These are phyloP conservation scores for Penicillium egyptiacum DNA, from an alignment of 495 filamentous ascomycete species.

Conservation along the genomic window DNA sequence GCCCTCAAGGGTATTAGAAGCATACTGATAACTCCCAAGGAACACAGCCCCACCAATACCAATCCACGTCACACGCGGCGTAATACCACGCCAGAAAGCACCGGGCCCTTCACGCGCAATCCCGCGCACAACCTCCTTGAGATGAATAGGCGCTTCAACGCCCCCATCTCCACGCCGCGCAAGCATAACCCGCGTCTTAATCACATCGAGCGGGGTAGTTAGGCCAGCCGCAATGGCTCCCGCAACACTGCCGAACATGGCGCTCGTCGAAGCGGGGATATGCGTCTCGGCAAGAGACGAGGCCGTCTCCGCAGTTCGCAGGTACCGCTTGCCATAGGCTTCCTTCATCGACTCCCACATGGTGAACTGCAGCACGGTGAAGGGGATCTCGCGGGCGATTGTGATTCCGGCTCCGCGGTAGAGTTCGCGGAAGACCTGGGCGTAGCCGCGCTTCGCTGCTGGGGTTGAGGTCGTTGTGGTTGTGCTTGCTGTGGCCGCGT, in stretches of 20 bases:
- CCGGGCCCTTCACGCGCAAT: conserved; percentile 71
- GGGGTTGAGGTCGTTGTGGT: conserved; percentile 10
- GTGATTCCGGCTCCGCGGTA: conserved; percentile 91
- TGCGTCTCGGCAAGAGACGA: conserved; percentile 19
- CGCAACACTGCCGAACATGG: conserved; percentile 77
- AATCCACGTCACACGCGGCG: conserved; percentile 90
- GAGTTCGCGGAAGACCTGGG: conserved; percentile 72
- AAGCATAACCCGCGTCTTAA: conserved; percentile 97
- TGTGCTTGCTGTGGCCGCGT: conserved; percentile 20
- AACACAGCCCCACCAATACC: conserved; percentile 91
- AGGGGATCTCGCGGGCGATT: conserved; percentile 92
- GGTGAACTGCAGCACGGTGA: conserved; percentile 95
- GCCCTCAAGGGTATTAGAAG: conserved; percentile 66
- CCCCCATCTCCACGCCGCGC: conserved; percentile 48
- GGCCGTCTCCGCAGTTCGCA: conserved; percentile 15
- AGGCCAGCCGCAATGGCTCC: conserved; percentile 84
- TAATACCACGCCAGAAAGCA: conserved; percentile 86
- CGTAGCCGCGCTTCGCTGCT: conserved; percentile 43
- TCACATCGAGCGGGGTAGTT: conserved; percentile 92
- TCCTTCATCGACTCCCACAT: conserved; percentile 93
- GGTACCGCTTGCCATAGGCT: conserved; percentile 42
- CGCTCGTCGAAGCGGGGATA: conserved; percentile 76
- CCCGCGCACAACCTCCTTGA: conserved; percentile 58
- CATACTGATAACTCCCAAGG: conserved; percentile 93
- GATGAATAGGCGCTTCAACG: conserved; percentile 48